Evolutionary conservation across 2,329 filamentous ascomycete genomes (phyloP).

Genomic region (Penicillium palitans): DNA sequence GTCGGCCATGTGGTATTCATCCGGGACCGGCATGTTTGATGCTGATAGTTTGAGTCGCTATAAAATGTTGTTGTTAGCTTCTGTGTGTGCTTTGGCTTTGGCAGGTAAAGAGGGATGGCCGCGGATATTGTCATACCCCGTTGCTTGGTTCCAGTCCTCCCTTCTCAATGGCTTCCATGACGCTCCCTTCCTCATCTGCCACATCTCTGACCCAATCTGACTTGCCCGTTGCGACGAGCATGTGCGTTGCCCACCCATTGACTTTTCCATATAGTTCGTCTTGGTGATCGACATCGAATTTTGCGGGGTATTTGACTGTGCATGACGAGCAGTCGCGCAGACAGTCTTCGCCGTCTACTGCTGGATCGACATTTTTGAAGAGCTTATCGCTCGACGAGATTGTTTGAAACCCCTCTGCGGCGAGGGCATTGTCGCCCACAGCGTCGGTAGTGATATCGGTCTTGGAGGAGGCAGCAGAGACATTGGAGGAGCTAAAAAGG

Average conservation of each 20-base stretch:
- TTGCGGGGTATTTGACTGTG: conserved; percentile 74
- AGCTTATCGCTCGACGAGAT: conserved; percentile 55
- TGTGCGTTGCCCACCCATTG: conserved; percentile 83
- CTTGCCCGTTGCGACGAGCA: conserved; percentile 94
- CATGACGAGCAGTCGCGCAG: conserved; percentile 82
- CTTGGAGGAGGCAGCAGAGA: conserved; percentile 25
- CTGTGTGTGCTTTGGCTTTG: neutral
- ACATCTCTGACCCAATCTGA: conserved; percentile 91
- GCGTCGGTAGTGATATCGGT: conserved; percentile 25
- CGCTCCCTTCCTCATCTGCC: conserved; percentile 78
- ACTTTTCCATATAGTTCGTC: conserved; percentile 83
- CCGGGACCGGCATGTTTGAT: conserved; percentile 81
- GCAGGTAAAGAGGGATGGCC: neutral
- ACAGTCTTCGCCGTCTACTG: conserved; percentile 83
- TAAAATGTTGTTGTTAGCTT: conserved; percentile 5
- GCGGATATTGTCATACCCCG: conserved; percentile 36
- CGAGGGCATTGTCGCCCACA: conserved; percentile 22
- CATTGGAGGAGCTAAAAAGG: conserved; percentile 35
- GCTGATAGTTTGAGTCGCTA: conserved; percentile 88
- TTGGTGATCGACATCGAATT: conserved; percentile 68
- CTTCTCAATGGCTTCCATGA: conserved; percentile 72
- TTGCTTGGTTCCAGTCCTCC: conserved; percentile 44
- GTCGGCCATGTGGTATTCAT: conserved; percentile 59
- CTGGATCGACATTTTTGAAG: conserved; percentile 73
- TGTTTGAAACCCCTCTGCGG: conserved; percentile 48